A percentile compares a stretch with the other conserved stretches of the same genome.
Evolutionary conservation across 768 basidiomycete species (phyloP).

Genomic region (Boletus tylopilopsis): DNA sequence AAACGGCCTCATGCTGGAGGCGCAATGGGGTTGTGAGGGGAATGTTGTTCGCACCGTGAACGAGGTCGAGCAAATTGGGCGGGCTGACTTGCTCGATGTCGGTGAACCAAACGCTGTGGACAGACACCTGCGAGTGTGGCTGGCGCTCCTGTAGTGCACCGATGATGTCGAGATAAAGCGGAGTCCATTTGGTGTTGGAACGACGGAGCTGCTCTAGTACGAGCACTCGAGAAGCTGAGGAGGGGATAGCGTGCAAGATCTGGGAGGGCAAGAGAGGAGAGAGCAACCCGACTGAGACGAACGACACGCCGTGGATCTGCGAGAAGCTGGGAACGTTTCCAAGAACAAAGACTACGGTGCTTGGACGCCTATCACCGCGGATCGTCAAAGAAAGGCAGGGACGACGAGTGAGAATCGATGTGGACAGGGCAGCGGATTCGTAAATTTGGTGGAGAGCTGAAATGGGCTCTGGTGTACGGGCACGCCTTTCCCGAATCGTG

Average conservation of each 20-base stretch:
- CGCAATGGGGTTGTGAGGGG: slow-evolving; percentile 43
- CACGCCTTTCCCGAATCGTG: neutral
- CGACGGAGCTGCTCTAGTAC: slow-evolving; percentile 77
- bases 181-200: slow-evolving; percentile 84
- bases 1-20: slow-evolving; percentile 40
- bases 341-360: slow-evolving; percentile 68
- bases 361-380: slow-evolving; percentile 52
- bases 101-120: slow-evolving; percentile 66
- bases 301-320: slow-evolving; percentile 53
- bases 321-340: slow-evolving; percentile 46
- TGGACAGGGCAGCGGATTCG: slow-evolving; percentile 63
- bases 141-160: slow-evolving; percentile 63
- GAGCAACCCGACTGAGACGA: slow-evolving; percentile 64
- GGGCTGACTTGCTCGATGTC: slow-evolving; percentile 37
- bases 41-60: slow-evolving; percentile 39
- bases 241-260: slow-evolving; percentile 57
- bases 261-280: slow-evolving; percentile 60
- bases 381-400: slow-evolving; percentile 53
- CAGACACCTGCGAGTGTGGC: slow-evolving; percentile 43
- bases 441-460: slow-evolving; percentile 51
- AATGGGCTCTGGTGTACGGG: slow-evolving; percentile 6
- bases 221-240: slow-evolving; percentile 61
- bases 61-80: slow-evolving; percentile 48
- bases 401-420: slow-evolving; percentile 58
- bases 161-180: slow-evolving; percentile 80